Base-by-base conservation (phyloP, 441 rosid species). In the Pelargonium australe region DNA sequence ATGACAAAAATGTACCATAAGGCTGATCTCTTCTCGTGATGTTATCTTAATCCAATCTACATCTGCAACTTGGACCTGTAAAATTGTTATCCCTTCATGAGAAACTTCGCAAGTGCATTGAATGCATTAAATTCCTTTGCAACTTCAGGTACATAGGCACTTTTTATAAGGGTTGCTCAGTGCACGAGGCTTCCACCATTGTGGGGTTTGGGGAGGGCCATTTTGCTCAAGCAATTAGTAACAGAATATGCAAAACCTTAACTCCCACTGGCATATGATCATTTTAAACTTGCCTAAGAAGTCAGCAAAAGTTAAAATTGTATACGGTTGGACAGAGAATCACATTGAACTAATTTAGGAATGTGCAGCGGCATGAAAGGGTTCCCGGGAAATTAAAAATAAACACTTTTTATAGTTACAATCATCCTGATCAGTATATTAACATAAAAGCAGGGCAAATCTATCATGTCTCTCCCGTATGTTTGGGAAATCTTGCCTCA, bases 61-160 rank as follows among this genome's bases (percentile, higher is more conserved):
- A 78, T 91, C 97, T 63, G 92, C 94, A 72, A 95, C 97, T 81
- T 83, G 91, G 75, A 87, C 91, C 99, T 95, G 91, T 28, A 79
- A 71, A 70, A 74, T 45, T 73, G 66, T 62, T 31, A 72, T 25
- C 40, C 13, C 67, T 66, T 66, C 63, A 64, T 70, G 64, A 77
- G 71, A 74, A 65, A 69, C 64, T 44, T 68, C n/a, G 51, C 28
- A 57, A 72, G 62, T 65, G 31, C 55, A 28, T 37, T 28, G 5
- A 62, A 62, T 13, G 1, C 28, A 28, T 5, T 17, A 57, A 19
- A 17, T 17, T 19, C 62, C 4, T 14, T 19, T 17, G 6, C 28
- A 17, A 57, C 12, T 23, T 57, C 62, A 57, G 28, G 28, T 57
- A 23, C 7, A 11, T 7, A 13, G 4, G 51, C 51, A 45, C 51